A percentile compares a stretch with the other conserved stretches of the same genome.
phyloP scores from a whole-genome alignment of 371 early-diverging fungal genomes.

The Batrachochytrium dendrobatidis region DNA sequence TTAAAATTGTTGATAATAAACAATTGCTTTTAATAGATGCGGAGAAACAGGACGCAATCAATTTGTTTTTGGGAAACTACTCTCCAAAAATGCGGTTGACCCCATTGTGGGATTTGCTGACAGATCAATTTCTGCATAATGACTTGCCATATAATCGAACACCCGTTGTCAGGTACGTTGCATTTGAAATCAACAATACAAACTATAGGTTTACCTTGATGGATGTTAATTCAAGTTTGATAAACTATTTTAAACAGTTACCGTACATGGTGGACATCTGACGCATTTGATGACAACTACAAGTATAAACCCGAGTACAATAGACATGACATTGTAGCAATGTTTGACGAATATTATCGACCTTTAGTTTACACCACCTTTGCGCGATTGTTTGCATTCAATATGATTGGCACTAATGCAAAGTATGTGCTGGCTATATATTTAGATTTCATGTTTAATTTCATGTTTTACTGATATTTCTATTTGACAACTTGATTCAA shows the following conservation, averaged over 20 bases:
- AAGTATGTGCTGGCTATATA: constrained; percentile 7
- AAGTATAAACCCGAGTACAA: not conserved
- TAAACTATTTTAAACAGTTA: not conserved
- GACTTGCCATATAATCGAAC: constrained; percentile 19
- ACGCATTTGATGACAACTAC: not conserved
- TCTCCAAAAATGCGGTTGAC: constrained; percentile 17
- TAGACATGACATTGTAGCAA: constrained; percentile 5
- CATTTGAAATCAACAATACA: too few relatives aligned
- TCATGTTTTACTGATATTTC: not conserved
- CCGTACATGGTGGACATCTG: not conserved
- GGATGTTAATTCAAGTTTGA: not conserved
- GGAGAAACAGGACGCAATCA: constrained; percentile 94
- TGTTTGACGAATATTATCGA: constrained; percentile 32
- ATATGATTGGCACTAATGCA: constrained; percentile 70
- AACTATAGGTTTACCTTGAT: not conserved
- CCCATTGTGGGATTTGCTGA: constrained; percentile 71
- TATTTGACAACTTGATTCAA: not conserved
- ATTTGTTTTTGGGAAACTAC: constrained; percentile 76
- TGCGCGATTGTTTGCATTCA: constrained; percentile 65
- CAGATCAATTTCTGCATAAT: constrained; percentile 74
- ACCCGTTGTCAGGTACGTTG: constrained; percentile 24
- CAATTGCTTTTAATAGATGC: constrained; percentile 51
- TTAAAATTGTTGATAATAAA: not conserved
- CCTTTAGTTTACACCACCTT: constrained; percentile 58
- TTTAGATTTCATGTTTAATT: not conserved